Conservation (phyloP, 2,329 filamentous ascomycete genomes). For the Aspergillus quadrilineatus region DNA sequence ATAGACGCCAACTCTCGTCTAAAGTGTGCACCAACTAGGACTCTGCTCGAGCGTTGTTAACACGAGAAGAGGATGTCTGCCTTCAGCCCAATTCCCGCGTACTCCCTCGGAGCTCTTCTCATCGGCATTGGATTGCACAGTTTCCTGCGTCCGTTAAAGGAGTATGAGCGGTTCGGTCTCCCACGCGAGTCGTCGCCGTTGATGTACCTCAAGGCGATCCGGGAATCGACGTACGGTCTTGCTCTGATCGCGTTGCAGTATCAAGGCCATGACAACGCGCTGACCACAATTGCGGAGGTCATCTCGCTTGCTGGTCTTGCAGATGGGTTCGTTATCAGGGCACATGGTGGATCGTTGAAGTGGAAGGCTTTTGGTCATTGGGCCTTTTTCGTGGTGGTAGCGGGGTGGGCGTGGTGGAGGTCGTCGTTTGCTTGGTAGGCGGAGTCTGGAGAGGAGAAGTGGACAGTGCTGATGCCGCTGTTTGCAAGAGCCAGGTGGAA, state of each 20-base stretch:
- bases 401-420: constrained; percentile 15
- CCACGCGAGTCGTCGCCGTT: constrained; percentile 16
- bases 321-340: constrained; percentile 17
- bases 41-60: too few species aligned
- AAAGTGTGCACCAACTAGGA: too few species aligned
- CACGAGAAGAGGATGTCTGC: not conserved
- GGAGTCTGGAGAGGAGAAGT: too few species aligned
- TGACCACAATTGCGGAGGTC: constrained; percentile 13
- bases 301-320: constrained; percentile 12
- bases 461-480: too few species aligned
- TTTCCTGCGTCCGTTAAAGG: constrained; percentile 5
- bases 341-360: constrained; percentile 9
- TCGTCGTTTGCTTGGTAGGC: constrained; percentile 14
- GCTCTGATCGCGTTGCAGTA: constrained; percentile 15
- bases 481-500: too few species aligned
- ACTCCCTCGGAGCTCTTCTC: constrained; percentile 1
- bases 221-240: constrained; percentile 19
- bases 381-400: constrained; percentile 3
- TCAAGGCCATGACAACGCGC: constrained; percentile 10
- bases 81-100: constrained; percentile 5
- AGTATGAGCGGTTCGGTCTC: constrained; percentile 12
- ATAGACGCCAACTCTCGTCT: too few species aligned
- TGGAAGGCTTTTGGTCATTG: constrained; percentile 18
- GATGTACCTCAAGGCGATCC: constrained; percentile 20
- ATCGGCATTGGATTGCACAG: constrained; percentile 7